Base-by-base conservation (phyloP, 2,329 filamentous ascomycete species). In the Knufia fluminis region DNA sequence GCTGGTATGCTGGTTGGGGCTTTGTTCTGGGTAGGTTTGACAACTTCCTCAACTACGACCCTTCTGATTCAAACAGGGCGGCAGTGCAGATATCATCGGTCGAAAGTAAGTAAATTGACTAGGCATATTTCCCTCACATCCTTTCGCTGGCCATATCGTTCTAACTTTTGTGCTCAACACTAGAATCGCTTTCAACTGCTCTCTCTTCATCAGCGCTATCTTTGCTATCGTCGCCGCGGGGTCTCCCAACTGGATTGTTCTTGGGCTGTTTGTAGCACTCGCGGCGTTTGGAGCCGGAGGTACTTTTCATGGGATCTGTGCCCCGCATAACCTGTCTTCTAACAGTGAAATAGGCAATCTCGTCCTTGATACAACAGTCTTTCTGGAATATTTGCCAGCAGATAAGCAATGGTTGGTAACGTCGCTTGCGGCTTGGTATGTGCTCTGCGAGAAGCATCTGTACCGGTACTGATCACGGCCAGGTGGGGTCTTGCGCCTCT, bases 161-260 rank as follows among this genome's bases (percentile, higher is more conserved):
- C n/a, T n/a, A n/a, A n/a, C n/a, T n/a, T n/a, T n/a, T n/a, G n/a
- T n/a, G n/a, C n/a, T n/a, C n/a, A n/a, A n/a, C n/a, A n/a, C n/a
- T n/a, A n/a, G n/a, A n/a, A n/a, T 77, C 55, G 82, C 83, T 3
- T 87, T 86, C 68, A 86, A 86, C 58, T 66, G 78, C 19, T 80
- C 78, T 1, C 69, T 86, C 9, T 73, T 85, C 57, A 70, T 85
- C 50, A 81, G 76, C 59, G 76, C 78, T 3, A 61, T 78, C 4
- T 80, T 82, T 43, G 75, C 75, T 24, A 77, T 85, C 48, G 67
- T 84, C 1, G 83, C 82, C 1, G 85, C 83, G 3, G 79, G 77
- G 1, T 74, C 78, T 51, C 83, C 83, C 1, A 83, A 73, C 54
- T 89, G 54, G 56, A 47, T 49, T 35, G 53, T 53, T 24, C 42